Base-by-base conservation (phyloP, 2,329 filamentous ascomycete genomes). In the Epichloe gansuensis region DNA sequence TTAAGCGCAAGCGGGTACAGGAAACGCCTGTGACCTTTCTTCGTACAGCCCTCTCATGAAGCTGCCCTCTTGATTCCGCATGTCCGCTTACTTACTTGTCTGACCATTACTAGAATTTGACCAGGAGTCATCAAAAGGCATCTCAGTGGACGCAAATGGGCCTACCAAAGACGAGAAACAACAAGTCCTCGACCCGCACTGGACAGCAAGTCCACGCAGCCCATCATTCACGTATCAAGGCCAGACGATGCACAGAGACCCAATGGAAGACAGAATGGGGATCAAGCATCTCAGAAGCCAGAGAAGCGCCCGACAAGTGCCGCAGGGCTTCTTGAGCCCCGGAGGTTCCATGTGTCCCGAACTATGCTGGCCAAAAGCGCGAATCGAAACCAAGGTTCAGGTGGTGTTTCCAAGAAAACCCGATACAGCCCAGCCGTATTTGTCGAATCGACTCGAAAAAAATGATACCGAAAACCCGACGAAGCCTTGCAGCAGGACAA, bases 1-100 rank as follows among this genome's bases (percentile, higher is more conserved):
- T 82, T 58, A 82, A 82, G 71, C 77, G 79, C 61, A 82, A 82
- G 67, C 75, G 76, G 42, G 74, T 72, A 49, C 75, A 75, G 15
- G 73, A 77, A 54, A 67, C 69, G 12, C 76, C 78, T 3, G 74
- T 81, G 49, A 73, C 77, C 51, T 79, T 78, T 59, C 72, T 82
- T 46, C 73, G 77, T 81, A 61, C 56, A 75, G 67, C 48, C 13
- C 41, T 17, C 12, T 4, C 46, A n/a, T 7, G 17, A 34, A 17
- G 23, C 38, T 43, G 8, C 6, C 12, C 48, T 53, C 46, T 52
- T 60, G 60, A 1, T 23, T 37, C 8, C 8, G 17, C 25, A 12
- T 34, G 8, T 38, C 53, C 54, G 42, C 54, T 62, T 58, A 52
- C 42, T 37, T 38, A 38, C 25, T 3, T 48, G 51, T 23, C 38